phyloP scores from a whole-genome alignment of 2,329 filamentous ascomycete genomes.

The Stachybotrys chlorohalonatus region DNA sequence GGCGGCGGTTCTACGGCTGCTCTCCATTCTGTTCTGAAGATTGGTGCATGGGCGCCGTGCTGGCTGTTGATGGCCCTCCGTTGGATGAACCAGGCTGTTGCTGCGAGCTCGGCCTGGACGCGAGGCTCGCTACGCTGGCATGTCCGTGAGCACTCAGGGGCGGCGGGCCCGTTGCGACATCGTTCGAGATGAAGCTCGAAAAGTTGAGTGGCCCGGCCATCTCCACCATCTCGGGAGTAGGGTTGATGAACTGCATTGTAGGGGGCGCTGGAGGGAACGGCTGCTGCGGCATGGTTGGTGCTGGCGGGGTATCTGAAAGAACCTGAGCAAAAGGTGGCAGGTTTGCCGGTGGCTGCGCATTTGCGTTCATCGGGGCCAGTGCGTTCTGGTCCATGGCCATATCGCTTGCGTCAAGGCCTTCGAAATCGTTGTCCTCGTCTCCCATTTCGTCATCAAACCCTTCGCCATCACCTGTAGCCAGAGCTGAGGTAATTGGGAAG shows the following conservation, averaged over 20 bases:
- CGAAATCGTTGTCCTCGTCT: conserved; percentile 36
- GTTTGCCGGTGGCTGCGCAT: conserved; percentile 3
- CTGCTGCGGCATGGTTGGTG: conserved; percentile 13
- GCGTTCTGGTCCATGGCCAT: conserved; percentile 26
- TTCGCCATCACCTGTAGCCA: conserved; percentile 17
- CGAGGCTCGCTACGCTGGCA: conserved; percentile 21
- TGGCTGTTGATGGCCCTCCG: conserved; percentile 18
- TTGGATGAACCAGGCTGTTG: conserved; percentile 4
- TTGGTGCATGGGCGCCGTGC: conserved; percentile 26
- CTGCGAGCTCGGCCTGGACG: neutral
- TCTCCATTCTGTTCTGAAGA: conserved; percentile 9
- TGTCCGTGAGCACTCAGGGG: conserved; percentile 10
- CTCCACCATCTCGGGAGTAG: conserved; percentile 7
- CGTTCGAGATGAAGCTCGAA: conserved; percentile 19
- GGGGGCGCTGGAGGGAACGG: conserved; percentile 10
- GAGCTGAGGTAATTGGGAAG: conserved; percentile 1
- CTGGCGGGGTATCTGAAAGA: conserved; percentile 18
- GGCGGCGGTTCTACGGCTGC: conserved; percentile 13
- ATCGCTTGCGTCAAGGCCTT: conserved; percentile 28
- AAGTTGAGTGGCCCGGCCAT: conserved; percentile 9
- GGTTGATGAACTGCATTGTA: conserved; percentile 8
- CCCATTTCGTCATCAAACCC: conserved; percentile 32
- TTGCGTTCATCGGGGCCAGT: conserved; percentile 5
- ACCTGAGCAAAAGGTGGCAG: conserved; percentile 8
- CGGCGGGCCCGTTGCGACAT: conserved; percentile 9